Percentiles rank a stretch among this genome's conserved stretches.
These are phyloP conservation scores for Chytriomyces confervae DNA, from an alignment of 192 early-diverging fungal species.

Conservation along the genomic window DNA sequence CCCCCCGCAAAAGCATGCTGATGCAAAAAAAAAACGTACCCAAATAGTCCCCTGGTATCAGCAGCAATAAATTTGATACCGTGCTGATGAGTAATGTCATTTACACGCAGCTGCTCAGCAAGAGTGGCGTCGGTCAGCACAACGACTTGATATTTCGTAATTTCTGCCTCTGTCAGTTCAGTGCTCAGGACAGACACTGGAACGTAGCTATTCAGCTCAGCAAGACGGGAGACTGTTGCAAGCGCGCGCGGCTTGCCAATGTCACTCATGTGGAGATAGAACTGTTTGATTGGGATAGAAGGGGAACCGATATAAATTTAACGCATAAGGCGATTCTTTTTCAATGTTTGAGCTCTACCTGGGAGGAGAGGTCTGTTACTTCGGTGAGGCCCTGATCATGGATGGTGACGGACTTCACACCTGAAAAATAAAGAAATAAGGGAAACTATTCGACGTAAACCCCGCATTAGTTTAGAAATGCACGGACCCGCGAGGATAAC, in stretches of 20 bases:
- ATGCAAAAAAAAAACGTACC: conserved; percentile 49
- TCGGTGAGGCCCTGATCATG: conserved; percentile 81
- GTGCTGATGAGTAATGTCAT: conserved; percentile 68
- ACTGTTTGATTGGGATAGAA: conserved; percentile 56
- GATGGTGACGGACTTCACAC: conserved; percentile 98
- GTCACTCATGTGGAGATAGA: conserved; percentile 84
- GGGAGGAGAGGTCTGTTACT: conserved; percentile 86
- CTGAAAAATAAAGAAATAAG: neutral
- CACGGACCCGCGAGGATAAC: conserved; percentile 82
- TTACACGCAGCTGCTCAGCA: conserved; percentile 80
- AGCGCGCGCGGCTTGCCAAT: conserved; percentile 84
- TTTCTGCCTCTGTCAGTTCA: conserved; percentile 73
- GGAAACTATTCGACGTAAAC: neutral
- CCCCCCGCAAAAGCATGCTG: neutral
- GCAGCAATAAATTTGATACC: conserved; percentile 87
- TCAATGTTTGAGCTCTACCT: conserved; percentile 55
- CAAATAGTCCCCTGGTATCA: conserved; percentile 90
- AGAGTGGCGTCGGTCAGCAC: conserved; percentile 86
- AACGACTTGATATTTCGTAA: conserved; percentile 72
- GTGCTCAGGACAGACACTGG: conserved; percentile 78
- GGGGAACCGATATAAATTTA: neutral
- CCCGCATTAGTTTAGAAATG: neutral
- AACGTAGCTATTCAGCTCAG: conserved; percentile 97
- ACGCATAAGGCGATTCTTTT: neutral
- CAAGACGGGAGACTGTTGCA: conserved; percentile 78